Evolutionary conservation across 2,329 filamentous ascomycete species (phyloP).

Genomic region (Fusarium graminum): DNA sequence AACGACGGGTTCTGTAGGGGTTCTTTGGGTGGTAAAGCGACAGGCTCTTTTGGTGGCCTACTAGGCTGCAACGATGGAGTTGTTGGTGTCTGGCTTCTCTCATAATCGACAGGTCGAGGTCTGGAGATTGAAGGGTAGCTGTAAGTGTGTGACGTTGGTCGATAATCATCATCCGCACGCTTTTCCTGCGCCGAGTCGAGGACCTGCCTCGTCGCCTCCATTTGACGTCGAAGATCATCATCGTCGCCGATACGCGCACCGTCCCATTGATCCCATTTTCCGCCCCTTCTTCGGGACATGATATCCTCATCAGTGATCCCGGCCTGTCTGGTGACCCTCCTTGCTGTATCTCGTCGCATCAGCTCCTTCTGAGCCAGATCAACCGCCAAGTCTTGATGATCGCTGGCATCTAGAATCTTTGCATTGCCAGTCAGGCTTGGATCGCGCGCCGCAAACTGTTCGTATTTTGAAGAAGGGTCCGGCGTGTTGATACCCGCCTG

Average conservation of each 20-base stretch:
- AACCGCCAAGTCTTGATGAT: slow-evolving; percentile 81
- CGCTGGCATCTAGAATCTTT: slow-evolving; percentile 75
- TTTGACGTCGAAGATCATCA: slow-evolving; percentile 63
- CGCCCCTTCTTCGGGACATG: slow-evolving; percentile 63
- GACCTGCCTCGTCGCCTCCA: slow-evolving; percentile 64
- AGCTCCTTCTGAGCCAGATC: slow-evolving; percentile 81
- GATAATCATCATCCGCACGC: slow-evolving; percentile 46
- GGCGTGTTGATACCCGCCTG: slow-evolving; percentile 40
- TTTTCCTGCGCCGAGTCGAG: slow-evolving; percentile 57
- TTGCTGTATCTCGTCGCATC: slow-evolving; percentile 72
- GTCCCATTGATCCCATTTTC: slow-evolving; percentile 60
- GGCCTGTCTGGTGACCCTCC: slow-evolving; percentile 68
- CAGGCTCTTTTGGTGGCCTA: slow-evolving; percentile 52
- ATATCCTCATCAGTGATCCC: slow-evolving; percentile 70
- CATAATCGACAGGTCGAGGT: slow-evolving; percentile 63
- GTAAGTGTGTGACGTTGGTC: slow-evolving; percentile 56
- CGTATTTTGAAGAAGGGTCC: slow-evolving; percentile 54
- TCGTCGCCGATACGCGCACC: slow-evolving; percentile 52
- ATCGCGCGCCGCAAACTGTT: slow-evolving; percentile 67
- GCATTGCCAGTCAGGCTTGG: slow-evolving; percentile 70
- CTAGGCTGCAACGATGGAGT: slow-evolving; percentile 50
- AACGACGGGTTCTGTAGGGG: slow-evolving; percentile 21
- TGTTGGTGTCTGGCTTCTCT: slow-evolving; percentile 44
- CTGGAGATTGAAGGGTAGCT: slow-evolving; percentile 70
- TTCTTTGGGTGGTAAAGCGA: slow-evolving; percentile 45